Evolutionary conservation across 1,284 basidiomycete genomes (phyloP).

Genomic region (Pseudozyma thailandica): DNA sequence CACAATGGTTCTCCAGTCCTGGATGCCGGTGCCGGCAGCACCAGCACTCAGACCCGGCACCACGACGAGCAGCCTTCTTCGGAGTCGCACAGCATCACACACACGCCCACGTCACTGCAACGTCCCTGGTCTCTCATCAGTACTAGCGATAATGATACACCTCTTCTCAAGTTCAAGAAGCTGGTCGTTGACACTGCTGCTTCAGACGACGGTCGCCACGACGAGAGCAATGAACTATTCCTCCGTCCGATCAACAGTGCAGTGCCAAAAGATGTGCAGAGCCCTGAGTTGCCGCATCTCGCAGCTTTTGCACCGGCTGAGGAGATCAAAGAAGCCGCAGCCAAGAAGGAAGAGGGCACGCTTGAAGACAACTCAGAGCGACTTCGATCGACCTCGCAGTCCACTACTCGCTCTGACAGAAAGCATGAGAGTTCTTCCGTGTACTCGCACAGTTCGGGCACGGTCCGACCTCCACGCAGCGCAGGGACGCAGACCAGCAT

Average conservation of each 20-base stretch:
- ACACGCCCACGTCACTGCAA: conserved; percentile 26
- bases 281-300: background rate
- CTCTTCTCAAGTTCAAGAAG: conserved; percentile 44
- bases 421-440: conserved; percentile 37
- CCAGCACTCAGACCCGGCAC: too few relatives aligned
- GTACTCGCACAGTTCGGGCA: conserved; percentile 24
- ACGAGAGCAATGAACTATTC: conserved; percentile 28
- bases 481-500: conserved; percentile 5
- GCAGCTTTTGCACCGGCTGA: background rate
- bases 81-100: conserved; percentile 22
- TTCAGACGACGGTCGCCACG: conserved; percentile 29
- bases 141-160: conserved; percentile 41
- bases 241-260: conserved; percentile 26
- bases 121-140: conserved; percentile 52
- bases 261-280: too few relatives aligned
- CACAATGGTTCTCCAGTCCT: conserved; percentile 1
- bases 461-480: conserved; percentile 17
- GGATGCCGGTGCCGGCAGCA: background rate
- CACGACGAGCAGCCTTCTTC: conserved; percentile 12
- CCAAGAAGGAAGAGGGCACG: background rate
- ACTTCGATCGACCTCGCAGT: conserved; percentile 20
- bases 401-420: conserved; percentile 33
- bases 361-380: conserved; percentile 11
- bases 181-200: conserved; percentile 41
- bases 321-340: background rate